Evolutionary conservation across 2,329 filamentous ascomycete species (phyloP).

Genomic region (Akanthomyces dipterigenus): DNA sequence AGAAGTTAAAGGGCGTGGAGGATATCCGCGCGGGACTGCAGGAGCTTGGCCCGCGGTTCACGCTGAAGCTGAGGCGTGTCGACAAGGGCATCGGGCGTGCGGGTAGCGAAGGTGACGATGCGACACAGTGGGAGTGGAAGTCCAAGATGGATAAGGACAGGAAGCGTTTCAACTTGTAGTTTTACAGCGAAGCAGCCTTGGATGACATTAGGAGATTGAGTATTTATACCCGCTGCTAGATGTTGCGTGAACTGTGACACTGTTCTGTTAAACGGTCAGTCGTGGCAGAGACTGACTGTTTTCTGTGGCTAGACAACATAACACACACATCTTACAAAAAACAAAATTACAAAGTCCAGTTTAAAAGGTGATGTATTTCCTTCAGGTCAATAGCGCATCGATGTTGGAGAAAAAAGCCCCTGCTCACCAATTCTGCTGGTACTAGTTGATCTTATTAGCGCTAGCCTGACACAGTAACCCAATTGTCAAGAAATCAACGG

Average conservation of each 20-base stretch:
- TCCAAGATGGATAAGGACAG: conserved; percentile 88
- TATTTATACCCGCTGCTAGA: background rate
- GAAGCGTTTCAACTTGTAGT: conserved; percentile 84
- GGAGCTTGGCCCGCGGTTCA: conserved; percentile 72
- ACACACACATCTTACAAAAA: too few species aligned
- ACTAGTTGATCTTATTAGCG: background rate
- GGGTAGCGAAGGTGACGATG: conserved; percentile 62
- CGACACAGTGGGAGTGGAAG: conserved; percentile 95
- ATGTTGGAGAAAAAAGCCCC: too few species aligned
- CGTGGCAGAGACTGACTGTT: background rate
- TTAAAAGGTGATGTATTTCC: too few species aligned
- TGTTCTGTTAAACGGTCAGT: background rate
- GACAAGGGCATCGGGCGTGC: conserved; percentile 77
- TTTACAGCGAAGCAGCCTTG: background rate
- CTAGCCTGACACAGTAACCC: conserved; percentile 5
- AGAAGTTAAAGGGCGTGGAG: conserved; percentile 77
- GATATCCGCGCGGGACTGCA: conserved; percentile 81
- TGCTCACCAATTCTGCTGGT: too few species aligned
- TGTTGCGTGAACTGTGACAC: background rate
- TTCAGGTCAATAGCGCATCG: too few species aligned
- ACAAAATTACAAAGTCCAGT: too few species aligned
- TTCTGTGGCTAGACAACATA: background rate
- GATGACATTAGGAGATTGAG: background rate
- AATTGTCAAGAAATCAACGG: conserved; percentile 6
- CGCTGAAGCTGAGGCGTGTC: conserved; percentile 78